These are phyloP conservation scores for Ceratobasidium papillatum DNA, from an alignment of 1,284 basidiomycete species.

Conservation along the genomic window DNA sequence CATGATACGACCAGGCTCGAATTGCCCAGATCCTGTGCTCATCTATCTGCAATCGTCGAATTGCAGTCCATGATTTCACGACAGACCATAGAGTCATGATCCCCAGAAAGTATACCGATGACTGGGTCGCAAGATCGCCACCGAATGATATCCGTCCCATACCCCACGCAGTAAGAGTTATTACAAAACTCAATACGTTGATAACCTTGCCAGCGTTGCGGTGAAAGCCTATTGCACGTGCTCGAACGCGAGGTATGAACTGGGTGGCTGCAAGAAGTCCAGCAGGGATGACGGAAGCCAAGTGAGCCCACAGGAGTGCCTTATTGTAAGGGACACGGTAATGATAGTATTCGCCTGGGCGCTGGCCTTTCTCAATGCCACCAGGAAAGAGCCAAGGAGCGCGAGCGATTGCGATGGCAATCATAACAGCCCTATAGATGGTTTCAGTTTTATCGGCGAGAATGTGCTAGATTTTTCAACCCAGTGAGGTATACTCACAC, in stretches of 20 bases:
- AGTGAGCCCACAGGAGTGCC: conserved; percentile 6
- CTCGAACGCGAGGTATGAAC: conserved; percentile 25
- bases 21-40: conserved; percentile 7
- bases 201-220: conserved; percentile 15
- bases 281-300: conserved; percentile 21
- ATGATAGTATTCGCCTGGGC: conserved; percentile 9
- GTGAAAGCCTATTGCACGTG: conserved; percentile 2
- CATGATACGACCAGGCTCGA: conserved; percentile 5
- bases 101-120: neutral
- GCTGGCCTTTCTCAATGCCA: neutral
- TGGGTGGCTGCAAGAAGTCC: neutral
- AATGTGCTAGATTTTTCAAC: too few relatives aligned
- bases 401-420: neutral
- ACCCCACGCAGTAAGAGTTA: neutral
- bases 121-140: conserved; percentile 15
- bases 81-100: conserved; percentile 9
- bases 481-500: neutral
- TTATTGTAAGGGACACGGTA: conserved; percentile 1
- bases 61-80: neutral
- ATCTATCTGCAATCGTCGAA: neutral
- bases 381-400: neutral
- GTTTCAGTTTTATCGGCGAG: neutral
- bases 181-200: conserved; percentile 11
- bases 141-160: conserved; percentile 20
- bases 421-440: neutral